Evolutionary conservation across 768 basidiomycete species (phyloP).

Genomic region (Termitomyces sp.): DNA sequence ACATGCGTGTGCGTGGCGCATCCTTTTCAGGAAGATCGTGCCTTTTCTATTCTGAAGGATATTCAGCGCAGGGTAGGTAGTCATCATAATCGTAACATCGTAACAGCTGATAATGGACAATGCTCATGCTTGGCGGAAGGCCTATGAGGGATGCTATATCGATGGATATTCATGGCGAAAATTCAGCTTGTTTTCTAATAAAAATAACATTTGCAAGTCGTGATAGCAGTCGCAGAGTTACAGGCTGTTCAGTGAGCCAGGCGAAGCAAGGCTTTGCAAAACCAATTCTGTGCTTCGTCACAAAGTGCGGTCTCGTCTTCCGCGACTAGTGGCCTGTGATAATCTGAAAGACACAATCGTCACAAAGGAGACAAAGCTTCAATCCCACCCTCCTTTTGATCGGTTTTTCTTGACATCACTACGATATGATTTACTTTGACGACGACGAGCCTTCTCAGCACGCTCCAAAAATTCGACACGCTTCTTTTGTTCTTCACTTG

Average conservation of each 20-base stretch:
- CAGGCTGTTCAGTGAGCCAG: neutral
- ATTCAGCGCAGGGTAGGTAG: too few relatives aligned
- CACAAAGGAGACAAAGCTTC: neutral
- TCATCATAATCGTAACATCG: too few relatives aligned
- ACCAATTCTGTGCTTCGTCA: neutral
- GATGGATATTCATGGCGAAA: neutral
- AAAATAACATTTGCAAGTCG: neutral
- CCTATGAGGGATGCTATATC: neutral
- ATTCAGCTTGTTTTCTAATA: neutral
- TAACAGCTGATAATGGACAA: too few relatives aligned
- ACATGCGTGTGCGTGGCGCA: neutral
- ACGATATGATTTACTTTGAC: constrained; percentile 46
- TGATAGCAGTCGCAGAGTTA: neutral
- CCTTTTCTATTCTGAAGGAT: too few relatives aligned
- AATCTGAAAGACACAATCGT: neutral
- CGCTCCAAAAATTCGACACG: constrained; percentile 42
- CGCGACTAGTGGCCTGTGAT: neutral
- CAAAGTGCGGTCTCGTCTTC: neutral
- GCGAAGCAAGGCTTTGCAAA: neutral
- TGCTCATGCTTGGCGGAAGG: neutral
- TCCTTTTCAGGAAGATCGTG: neutral
- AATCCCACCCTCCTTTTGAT: constrained; percentile 17
- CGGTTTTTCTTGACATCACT: constrained; percentile 44
- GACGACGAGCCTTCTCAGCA: constrained; percentile 42
- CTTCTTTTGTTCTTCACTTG: constrained; percentile 51